Conservation (phyloP, 1,139 yeast species). For the Scheffersomyces illinoinensis region DNA sequence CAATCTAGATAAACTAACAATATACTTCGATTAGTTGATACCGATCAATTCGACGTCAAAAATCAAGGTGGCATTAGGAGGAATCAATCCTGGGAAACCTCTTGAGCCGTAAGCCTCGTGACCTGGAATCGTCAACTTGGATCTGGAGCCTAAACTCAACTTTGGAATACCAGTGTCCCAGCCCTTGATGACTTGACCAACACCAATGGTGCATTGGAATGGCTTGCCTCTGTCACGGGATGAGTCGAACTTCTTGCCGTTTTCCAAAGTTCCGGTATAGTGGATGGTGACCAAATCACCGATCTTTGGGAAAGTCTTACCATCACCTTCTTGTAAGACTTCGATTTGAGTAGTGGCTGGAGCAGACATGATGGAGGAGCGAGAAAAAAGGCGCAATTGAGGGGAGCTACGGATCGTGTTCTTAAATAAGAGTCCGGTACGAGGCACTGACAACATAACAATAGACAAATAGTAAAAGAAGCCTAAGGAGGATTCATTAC, state of each 20-base stretch:
- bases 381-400: not conserved
- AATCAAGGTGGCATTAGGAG: constrained; percentile 91
- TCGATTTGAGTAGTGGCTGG: constrained; percentile 46
- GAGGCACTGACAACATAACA: not conserved
- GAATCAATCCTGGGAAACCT: constrained; percentile 95
- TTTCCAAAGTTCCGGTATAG: constrained; percentile 91
- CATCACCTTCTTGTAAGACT: constrained; percentile 67
- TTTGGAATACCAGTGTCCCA: constrained; percentile 96
- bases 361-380: constrained; percentile 31
- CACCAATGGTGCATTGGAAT: constrained; percentile 90
- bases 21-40: constrained; percentile 52
- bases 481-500: not conserved
- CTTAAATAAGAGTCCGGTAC: not conserved
- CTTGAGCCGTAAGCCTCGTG: constrained; percentile 91
- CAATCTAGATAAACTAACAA: not conserved
- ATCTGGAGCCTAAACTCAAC: constrained; percentile 89
- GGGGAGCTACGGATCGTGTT: not conserved
- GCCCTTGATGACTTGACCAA: constrained; percentile 93
- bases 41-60: constrained; percentile 90
- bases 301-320: constrained; percentile 75
- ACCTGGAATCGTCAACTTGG: constrained; percentile 88
- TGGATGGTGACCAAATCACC: constrained; percentile 92
- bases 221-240: constrained; percentile 94
- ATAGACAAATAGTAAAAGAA: not conserved
- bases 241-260: constrained; percentile 93